Conservation (phyloP, 345 rosid species). For the Balakata baccata region DNA sequence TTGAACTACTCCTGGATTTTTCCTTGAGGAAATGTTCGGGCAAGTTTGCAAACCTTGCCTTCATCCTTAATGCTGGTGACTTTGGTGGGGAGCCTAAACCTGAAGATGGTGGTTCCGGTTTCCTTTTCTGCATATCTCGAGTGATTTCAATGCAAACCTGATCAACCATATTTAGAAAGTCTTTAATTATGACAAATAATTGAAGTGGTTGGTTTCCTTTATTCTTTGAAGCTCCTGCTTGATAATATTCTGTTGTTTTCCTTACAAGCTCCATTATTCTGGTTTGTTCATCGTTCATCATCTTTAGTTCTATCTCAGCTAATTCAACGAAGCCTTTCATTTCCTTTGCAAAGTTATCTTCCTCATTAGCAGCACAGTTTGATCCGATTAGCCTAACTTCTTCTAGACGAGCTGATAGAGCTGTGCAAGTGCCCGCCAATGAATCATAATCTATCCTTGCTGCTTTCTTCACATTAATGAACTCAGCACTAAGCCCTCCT, state of each 20-base stretch:
- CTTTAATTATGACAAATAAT: constrained; percentile 59
- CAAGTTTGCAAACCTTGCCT: constrained; percentile 59
- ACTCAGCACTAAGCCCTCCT: constrained; percentile 72
- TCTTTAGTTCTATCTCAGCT: constrained; percentile 56
- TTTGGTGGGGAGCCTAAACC: constrained; percentile 29
- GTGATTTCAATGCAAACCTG: constrained; percentile 58
- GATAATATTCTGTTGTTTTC: constrained; percentile 73
- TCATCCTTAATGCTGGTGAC: constrained; percentile 31
- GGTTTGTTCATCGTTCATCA: constrained; percentile 45
- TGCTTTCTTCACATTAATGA: constrained; percentile 77
- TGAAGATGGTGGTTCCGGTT: constrained; percentile 31
- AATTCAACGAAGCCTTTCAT: constrained; percentile 54
- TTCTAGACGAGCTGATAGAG: constrained; percentile 42
- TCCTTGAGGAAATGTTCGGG: constrained; percentile 59
- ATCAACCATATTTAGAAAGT: constrained; percentile 80
- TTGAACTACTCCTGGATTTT: constrained; percentile 48
- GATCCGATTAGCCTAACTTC: constrained; percentile 41
- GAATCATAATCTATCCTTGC: constrained; percentile 54
- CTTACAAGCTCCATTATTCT: constrained; percentile 61
- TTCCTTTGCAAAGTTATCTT: constrained; percentile 44
- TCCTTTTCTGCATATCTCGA: constrained; percentile 60
- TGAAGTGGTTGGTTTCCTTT: constrained; percentile 48
- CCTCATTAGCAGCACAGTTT: constrained; percentile 29
- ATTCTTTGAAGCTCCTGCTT: constrained; percentile 53
- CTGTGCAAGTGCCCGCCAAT: constrained; percentile 41